Base-by-base conservation (phyloP, 768 basidiomycete genomes). In the Trametes villosa region DNA sequence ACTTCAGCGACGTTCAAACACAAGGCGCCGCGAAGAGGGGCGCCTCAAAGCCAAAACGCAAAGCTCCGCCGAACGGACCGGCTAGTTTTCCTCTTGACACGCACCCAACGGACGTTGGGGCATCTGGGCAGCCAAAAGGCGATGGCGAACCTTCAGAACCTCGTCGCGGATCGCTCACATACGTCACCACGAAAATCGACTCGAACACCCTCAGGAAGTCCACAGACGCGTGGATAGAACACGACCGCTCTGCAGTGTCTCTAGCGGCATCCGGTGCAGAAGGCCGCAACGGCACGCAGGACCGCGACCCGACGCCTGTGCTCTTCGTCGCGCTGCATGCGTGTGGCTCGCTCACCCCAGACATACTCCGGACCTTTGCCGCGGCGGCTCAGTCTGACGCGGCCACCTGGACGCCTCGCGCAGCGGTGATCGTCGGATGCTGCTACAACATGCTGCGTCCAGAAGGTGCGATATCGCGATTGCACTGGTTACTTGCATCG, bases 361-460 rank as follows among this genome's bases (percentile, higher is more conserved):
- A 87, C 64, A 78, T 89, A 26, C 67, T 90, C 45, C 85, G 88
- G 31, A 79, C 83, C 58, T 81, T 65, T 33, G n/a, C 67, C 20
- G 33, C 57, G 3, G 56, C 64, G 33, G 45, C 53, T 22, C 45
- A 54, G 24, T 7, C 18, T 1, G 9, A 9, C 5, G 18, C 20
- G 18, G 18, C 30, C 17, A 7, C 17, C 17, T 90, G 88, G 89
- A 72, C 65, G 42, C 78, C 85, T 5, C 75, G 77, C 17, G 84
- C 77, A 2, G 76, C 83, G 0, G 79, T 89, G 42, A 79, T 85
- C 9, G 89, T 91, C 17, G 89, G 91, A 3, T 92, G 91, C 62
- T 92, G 91, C 71, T 92, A 92, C 71, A 91, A 92, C 68, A 77
- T 89, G 63, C 81, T 91, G 75, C 73, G 76, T 30, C 73, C 79